Percentiles rank a stretch among this genome's conserved stretches.
These are phyloP conservation scores for Cornus suecica DNA, from an alignment of 148 eudicot species.

Conservation along the genomic window DNA sequence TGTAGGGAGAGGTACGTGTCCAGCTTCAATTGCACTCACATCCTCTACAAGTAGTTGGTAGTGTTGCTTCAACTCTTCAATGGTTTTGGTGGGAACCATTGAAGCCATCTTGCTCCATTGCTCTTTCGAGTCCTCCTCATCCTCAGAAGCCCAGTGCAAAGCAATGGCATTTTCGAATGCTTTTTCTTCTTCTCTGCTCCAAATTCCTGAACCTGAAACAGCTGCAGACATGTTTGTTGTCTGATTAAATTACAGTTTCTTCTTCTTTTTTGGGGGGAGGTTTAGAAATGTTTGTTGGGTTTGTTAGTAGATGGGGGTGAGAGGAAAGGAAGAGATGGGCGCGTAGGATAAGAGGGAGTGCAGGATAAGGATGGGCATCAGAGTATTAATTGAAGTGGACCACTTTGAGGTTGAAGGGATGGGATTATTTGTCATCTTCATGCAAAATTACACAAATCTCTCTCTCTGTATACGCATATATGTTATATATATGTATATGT, in stretches of 20 bases:
- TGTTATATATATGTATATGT: too few species aligned
- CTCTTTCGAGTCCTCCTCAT: conserved; percentile 30
- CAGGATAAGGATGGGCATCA: conserved; percentile 37
- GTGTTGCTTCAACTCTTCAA: conserved; percentile 63
- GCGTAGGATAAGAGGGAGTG: conserved; percentile 14
- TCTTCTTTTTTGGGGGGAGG: neutral
- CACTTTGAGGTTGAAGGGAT: conserved; percentile 50
- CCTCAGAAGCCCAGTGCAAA: conserved; percentile 35
- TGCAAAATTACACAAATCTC: conserved; percentile 15
- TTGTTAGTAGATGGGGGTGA: neutral
- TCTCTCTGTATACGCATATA: conserved; percentile 16
- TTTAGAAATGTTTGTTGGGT: conserved; percentile 9
- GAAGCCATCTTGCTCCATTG: conserved; percentile 59
- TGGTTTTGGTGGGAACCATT: conserved; percentile 52
- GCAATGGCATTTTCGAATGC: conserved; percentile 81
- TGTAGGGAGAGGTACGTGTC: conserved; percentile 55
- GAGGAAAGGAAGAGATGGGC: neutral
- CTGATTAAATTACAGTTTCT: neutral
- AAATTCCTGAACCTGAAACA: conserved; percentile 22
- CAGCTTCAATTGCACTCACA: conserved; percentile 68
- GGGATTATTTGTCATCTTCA: conserved; percentile 47
- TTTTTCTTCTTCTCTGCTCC: conserved; percentile 83
- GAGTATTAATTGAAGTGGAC: conserved; percentile 45
- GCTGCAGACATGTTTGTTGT: conserved; percentile 21
- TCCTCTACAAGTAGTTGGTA: conserved; percentile 57